phyloP scores from a whole-genome alignment of 2,329 filamentous ascomycete genomes.

The Penicillium corylophilum region DNA sequence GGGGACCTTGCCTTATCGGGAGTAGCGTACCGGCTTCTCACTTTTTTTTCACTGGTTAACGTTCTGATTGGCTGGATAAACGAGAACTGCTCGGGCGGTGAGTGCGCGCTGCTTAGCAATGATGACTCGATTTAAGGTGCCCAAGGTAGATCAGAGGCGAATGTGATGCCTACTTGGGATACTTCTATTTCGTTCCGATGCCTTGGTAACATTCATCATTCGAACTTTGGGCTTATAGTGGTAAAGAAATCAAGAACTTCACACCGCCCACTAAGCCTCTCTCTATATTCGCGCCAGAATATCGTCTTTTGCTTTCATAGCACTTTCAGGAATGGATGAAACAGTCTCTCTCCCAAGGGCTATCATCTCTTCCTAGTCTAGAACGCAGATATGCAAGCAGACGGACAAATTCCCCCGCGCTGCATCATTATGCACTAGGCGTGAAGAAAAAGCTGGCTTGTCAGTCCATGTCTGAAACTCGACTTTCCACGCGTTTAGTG shows the following conservation, averaged over 20 bases:
- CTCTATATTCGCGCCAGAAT: no score
- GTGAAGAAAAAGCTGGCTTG: background rate
- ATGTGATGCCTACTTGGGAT: no score
- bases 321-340: no score
- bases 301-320: no score
- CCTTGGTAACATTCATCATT: no score
- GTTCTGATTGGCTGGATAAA: slow-evolving; percentile 31
- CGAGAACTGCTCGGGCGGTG: slow-evolving; percentile 29
- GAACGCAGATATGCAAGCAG: background rate
- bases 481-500: background rate
- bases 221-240: no score
- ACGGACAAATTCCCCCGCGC: background rate
- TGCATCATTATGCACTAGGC: slow-evolving; percentile 7
- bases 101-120: slow-evolving; percentile 10
- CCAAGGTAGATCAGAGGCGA: background rate
- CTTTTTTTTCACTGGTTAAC: background rate
- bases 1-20: slow-evolving; percentile 21
- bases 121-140: slow-evolving; percentile 13
- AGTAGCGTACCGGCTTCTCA: slow-evolving; percentile 18
- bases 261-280: no score
- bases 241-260: no score
- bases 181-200: no score
- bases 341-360: no score
- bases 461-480: background rate
- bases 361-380: no score